Evolutionary conservation across 768 basidiomycete genomes (phyloP), one percentile per base, ranked within the genome.

Genomic region (Heimioporus sp.): DNA sequence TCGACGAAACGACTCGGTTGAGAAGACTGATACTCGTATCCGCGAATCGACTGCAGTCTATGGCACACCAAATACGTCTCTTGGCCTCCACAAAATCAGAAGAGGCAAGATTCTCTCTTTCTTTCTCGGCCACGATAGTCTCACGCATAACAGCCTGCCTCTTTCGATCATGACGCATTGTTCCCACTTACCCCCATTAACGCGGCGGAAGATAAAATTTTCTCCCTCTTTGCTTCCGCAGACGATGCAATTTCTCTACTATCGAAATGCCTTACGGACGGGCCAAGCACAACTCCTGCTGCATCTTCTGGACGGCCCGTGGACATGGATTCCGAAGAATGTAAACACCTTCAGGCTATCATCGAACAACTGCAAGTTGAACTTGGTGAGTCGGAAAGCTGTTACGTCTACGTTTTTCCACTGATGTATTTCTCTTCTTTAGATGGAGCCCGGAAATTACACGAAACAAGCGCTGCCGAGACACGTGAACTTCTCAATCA

Each of bases 1-100:
- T 73, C 30, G 80, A 84, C 35, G 89, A 93, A 64, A 90, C 86
- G 48, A 62, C 77, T 31, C 72, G 74, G 34, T 73, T 92, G 34
- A 80, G 81, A 48, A 79, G 76, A 30, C 67, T 90, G 24, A 64
- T 89, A 4, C 62, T 93, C 45, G 75, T 75, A 36, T 73, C 80
- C 7, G 80, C 84, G 34, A 90, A 91, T 58, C 83, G 85, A 52
- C 64, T 88, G 16, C 83, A 86, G 62, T 67, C 73, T 15, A 66
- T 84, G 43, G 49, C 83, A 17, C 74, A 83, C 56, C 74, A 76
- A 51, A 76, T 76, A 38, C 76, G 70, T 43, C 65, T 56, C 34
- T 56, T 72, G 21, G 62, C 74, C 34, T 64, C 73, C 12, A 73
- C 79, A 24, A 67, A 71, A 17, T 61, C 68, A 32, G 83, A 81